Conservation (phyloP, 768 basidiomycete species). For the Leucosporidium creatinivorum region DNA sequence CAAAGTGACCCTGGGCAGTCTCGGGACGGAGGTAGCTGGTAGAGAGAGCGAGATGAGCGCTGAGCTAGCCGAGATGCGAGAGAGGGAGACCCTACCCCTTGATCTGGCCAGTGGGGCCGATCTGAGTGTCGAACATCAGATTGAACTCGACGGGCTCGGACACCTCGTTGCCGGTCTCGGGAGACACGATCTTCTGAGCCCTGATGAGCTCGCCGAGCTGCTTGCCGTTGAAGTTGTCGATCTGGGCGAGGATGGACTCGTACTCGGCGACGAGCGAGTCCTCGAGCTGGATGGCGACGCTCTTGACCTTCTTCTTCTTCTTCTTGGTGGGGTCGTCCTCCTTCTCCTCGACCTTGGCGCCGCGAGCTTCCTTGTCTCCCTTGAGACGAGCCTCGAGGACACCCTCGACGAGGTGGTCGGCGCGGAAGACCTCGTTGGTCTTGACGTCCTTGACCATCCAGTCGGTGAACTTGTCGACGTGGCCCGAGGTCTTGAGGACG, state of each 20-base stretch:
- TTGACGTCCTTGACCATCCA: slow-evolving; percentile 92
- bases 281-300: slow-evolving; percentile 63
- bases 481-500: slow-evolving; percentile 93
- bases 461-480: slow-evolving; percentile 95
- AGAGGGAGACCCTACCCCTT: slow-evolving; percentile 58
- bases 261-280: slow-evolving; percentile 71
- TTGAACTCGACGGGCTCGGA: slow-evolving; percentile 93
- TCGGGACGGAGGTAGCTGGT: slow-evolving; percentile 87
- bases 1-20: slow-evolving; percentile 96
- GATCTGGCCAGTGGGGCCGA: slow-evolving; percentile 94
- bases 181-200: slow-evolving; percentile 72
- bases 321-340: slow-evolving; percentile 58
- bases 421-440: slow-evolving; percentile 93
- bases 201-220: slow-evolving; percentile 80
- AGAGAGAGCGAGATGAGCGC: not conserved
- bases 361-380: slow-evolving; percentile 83
- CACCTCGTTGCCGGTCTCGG: slow-evolving; percentile 86
- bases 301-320: slow-evolving; percentile 57
- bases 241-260: slow-evolving; percentile 73
- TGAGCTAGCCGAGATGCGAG: not conserved
- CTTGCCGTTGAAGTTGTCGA: slow-evolving; percentile 87
- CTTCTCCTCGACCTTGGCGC: slow-evolving; percentile 51
- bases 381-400: slow-evolving; percentile 84
- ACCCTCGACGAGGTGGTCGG: slow-evolving; percentile 89
- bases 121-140: slow-evolving; percentile 95